Percentiles rank a stretch among this genome's conserved stretches.
phyloP scores from a whole-genome alignment of 768 basidiomycete species.

The Mycena maculata region DNA sequence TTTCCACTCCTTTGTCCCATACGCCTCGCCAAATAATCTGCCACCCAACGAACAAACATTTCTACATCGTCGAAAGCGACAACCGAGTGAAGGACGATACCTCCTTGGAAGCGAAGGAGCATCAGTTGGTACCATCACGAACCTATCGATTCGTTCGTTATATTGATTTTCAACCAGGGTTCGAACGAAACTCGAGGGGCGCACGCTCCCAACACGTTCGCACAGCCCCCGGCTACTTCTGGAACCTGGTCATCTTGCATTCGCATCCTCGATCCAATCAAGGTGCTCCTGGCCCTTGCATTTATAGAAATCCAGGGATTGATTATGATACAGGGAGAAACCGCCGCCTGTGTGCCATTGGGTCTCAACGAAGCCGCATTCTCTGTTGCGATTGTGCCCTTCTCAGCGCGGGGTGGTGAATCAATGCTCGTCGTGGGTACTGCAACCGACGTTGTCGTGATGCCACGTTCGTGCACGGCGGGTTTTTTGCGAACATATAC shows the following conservation, averaged over 20 bases:
- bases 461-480: slow-evolving; percentile 88
- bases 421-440: slow-evolving; percentile 96
- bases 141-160: too few relatives aligned
- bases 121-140: too few relatives aligned
- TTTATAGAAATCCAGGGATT: neutral
- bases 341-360: slow-evolving; percentile 60
- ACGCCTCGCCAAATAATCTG: too few relatives aligned
- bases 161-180: too few relatives aligned
- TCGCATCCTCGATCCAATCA: slow-evolving; percentile 88
- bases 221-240: too few relatives aligned
- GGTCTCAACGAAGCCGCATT: slow-evolving; percentile 97
- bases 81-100: too few relatives aligned
- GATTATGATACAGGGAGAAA: neutral
- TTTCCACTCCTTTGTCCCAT: too few relatives aligned
- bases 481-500: slow-evolving; percentile 90
- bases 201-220: too few relatives aligned
- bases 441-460: slow-evolving; percentile 83
- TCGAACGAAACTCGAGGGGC: too few relatives aligned
- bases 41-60: too few relatives aligned
- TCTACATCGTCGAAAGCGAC: too few relatives aligned
- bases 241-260: slow-evolving; percentile 98
- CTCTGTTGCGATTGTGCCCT: slow-evolving; percentile 89
- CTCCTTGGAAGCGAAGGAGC: too few relatives aligned
- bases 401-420: slow-evolving; percentile 79
- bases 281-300: slow-evolving; percentile 52